phyloP scores from a whole-genome alignment of 1,284 basidiomycete genomes.

The Cutaneotrichosporon spelunceum region DNA sequence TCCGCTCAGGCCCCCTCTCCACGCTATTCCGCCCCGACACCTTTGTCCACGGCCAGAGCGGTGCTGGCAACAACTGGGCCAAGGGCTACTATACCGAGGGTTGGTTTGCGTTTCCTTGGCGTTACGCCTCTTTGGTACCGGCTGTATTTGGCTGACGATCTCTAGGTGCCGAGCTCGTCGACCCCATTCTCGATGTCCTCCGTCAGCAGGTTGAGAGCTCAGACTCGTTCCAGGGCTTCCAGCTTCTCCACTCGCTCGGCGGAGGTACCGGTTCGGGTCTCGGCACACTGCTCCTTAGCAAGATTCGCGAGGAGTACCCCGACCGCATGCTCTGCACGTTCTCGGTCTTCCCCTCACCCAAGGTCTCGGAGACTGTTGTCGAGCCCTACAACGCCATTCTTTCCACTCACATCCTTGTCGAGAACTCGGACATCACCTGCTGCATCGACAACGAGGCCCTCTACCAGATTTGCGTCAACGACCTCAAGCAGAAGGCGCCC shows the following conservation, averaged over 20 bases:
- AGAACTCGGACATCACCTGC: constrained; percentile 64
- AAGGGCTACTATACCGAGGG: constrained; percentile 57
- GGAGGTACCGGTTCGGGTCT: constrained; percentile 64
- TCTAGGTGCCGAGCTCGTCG: constrained; percentile 56
- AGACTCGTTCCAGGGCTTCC: constrained; percentile 61
- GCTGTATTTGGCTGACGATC: too few species aligned
- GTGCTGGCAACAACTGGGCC: constrained; percentile 61
- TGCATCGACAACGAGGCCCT: constrained; percentile 92
- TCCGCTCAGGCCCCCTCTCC: constrained; percentile 57
- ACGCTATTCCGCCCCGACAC: constrained; percentile 72
- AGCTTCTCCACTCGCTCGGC: constrained; percentile 62
- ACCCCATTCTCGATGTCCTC: constrained; percentile 60
- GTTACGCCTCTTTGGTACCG: too few species aligned
- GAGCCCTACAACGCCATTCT: constrained; percentile 64
- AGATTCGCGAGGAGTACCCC: constrained; percentile 62
- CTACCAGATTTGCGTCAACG: constrained; percentile 97
- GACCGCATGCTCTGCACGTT: constrained; percentile 64
- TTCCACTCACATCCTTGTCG: constrained; percentile 61
- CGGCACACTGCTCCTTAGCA: constrained; percentile 62
- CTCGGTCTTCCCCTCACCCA: constrained; percentile 62
- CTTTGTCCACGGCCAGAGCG: constrained; percentile 59
- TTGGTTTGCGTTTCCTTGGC: too few species aligned
- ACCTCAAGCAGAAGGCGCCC: constrained; percentile 87
- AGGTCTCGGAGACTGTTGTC: constrained; percentile 61
- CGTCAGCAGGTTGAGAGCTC: constrained; percentile 60